These are phyloP conservation scores for Amoebophrya sp. DNA, from an alignment of 169 alveolate genomes.

Conservation along the genomic window DNA sequence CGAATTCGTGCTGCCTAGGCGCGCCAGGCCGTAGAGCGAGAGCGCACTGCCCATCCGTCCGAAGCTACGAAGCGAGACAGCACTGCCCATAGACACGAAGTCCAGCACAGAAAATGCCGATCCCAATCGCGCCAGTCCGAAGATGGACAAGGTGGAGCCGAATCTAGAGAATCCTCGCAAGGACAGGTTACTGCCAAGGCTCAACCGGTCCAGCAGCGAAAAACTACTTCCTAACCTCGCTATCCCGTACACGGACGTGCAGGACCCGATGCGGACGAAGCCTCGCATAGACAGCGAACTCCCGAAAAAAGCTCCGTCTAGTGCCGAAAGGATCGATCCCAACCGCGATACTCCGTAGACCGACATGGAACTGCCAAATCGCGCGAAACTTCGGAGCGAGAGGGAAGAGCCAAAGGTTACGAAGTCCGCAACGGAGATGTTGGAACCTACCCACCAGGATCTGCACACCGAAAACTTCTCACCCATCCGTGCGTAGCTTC, in stretches of 20 bases:
- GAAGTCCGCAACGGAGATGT: neutral
- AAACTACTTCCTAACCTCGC: neutral
- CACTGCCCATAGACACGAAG: neutral
- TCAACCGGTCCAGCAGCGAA: neutral
- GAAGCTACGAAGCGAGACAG: neutral
- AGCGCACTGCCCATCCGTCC: slow-evolving; percentile 13
- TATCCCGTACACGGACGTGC: neutral
- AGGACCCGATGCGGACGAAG: neutral
- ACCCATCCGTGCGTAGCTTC: neutral
- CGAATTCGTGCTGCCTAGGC: neutral
- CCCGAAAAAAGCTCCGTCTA: neutral
- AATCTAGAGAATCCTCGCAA: neutral
- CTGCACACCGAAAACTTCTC: neutral
- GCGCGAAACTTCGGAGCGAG: neutral
- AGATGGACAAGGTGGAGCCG: slow-evolving; percentile 22
- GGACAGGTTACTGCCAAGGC: neutral
- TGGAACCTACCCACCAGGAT: neutral
- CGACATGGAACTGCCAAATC: neutral
- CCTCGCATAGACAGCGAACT: slow-evolving; percentile 16
- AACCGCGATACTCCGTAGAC: neutral
- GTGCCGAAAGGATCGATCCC: neutral
- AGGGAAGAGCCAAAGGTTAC: neutral
- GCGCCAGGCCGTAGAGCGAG: neutral
- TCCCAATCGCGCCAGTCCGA: slow-evolving; percentile 24
- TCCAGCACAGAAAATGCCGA: neutral